phyloP scores from a whole-genome alignment of 768 basidiomycete species.

The Rhizopogon roseolus region DNA sequence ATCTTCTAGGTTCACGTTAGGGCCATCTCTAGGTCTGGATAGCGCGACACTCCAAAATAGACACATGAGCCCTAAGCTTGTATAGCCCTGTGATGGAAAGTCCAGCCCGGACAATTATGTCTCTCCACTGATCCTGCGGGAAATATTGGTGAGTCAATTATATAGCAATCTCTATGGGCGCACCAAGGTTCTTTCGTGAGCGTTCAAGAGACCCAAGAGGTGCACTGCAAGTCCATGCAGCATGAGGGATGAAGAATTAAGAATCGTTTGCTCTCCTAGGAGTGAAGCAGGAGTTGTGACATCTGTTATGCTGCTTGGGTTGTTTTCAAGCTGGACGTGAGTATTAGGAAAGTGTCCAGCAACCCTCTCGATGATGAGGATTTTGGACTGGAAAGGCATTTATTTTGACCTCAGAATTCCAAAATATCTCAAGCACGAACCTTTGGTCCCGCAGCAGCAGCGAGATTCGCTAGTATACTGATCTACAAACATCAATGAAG shows the following conservation, averaged over 20 bases:
- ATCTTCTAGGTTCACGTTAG: too few relatives aligned
- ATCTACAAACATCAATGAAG: not conserved
- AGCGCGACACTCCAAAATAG: not conserved
- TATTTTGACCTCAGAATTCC: not conserved
- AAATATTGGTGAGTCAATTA: not conserved
- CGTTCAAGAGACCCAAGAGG: not conserved
- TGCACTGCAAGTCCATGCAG: not conserved
- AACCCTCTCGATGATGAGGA: constrained; percentile 2
- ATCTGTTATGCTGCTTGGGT: too few relatives aligned
- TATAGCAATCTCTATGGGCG: not conserved
- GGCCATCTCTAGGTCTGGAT: not conserved
- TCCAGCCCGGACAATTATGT: not conserved
- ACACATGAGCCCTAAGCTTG: not conserved
- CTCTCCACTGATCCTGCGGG: not conserved
- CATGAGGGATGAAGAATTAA: not conserved
- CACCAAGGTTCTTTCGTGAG: not conserved
- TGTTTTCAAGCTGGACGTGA: not conserved
- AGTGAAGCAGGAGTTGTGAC: not conserved
- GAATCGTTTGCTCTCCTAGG: not conserved
- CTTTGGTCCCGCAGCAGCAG: constrained; percentile 1
- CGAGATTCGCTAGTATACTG: not conserved
- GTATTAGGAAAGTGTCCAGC: not conserved
- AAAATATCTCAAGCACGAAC: not conserved
- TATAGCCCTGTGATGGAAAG: not conserved
- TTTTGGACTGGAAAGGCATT: not conserved